Evolutionary conservation across 768 basidiomycete genomes (phyloP).

Genomic region (Tulasnella sp.): DNA sequence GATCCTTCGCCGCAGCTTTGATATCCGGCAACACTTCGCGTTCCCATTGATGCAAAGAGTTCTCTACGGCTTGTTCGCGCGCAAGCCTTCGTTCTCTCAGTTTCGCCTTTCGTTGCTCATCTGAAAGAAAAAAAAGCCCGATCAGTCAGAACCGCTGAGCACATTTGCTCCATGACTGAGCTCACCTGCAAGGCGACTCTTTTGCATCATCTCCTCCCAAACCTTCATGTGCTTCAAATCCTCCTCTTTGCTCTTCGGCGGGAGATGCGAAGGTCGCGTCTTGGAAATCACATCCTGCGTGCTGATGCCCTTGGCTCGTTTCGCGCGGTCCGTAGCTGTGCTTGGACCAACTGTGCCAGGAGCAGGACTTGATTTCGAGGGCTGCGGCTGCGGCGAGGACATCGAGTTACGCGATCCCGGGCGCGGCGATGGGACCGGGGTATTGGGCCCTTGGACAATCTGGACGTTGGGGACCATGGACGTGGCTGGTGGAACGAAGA

Average conservation of each 20-base stretch:
- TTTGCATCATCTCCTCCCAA: conserved; percentile 84
- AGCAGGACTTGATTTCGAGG: background rate
- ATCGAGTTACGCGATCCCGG: background rate
- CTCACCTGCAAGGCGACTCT: conserved; percentile 60
- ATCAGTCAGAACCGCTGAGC: conserved; percentile 3
- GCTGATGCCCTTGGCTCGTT: conserved; percentile 3
- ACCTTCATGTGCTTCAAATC: conserved; percentile 75
- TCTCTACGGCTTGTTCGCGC: conserved; percentile 58
- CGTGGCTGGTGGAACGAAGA: background rate
- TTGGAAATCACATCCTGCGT: conserved; percentile 50
- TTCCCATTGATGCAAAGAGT: conserved; percentile 65
- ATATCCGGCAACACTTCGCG: conserved; percentile 72
- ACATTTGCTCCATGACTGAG: too few relatives aligned
- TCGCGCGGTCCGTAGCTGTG: background rate
- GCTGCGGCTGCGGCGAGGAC: background rate
- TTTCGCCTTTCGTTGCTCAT: conserved; percentile 57
- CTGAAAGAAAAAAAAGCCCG: conserved; percentile 26
- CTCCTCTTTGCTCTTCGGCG: conserved; percentile 67
- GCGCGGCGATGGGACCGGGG: background rate
- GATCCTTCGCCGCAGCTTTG: conserved; percentile 54
- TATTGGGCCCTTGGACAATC: conserved; percentile 6
- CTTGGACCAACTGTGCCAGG: background rate
- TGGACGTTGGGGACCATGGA: background rate
- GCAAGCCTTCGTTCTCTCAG: conserved; percentile 48
- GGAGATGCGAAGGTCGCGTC: conserved; percentile 75